These are phyloP conservation scores for Magnusiomyces ingens DNA, from an alignment of 1,139 yeast species.

Conservation along the genomic window DNA sequence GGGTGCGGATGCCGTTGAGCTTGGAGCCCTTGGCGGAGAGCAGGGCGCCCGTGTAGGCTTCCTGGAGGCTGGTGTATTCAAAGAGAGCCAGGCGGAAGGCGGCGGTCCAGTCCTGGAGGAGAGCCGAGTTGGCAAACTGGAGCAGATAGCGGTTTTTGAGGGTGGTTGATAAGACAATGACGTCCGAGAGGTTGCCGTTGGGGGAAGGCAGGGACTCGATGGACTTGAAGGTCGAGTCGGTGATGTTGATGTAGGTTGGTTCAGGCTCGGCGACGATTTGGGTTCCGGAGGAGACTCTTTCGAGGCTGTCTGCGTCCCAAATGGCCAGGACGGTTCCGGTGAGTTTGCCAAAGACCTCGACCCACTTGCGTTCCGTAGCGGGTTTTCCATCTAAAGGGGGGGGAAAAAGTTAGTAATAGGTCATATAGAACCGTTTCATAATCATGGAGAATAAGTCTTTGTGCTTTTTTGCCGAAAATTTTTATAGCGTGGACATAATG, in stretches of 20 bases:
- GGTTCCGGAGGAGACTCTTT: constrained; percentile 35
- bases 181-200: constrained; percentile 61
- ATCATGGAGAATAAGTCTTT: background rate
- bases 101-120: constrained; percentile 57
- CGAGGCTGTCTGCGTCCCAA: constrained; percentile 82
- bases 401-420: constrained; percentile 6
- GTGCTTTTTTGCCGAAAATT: background rate
- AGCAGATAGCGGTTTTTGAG: constrained; percentile 77
- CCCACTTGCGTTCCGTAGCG: constrained; percentile 72
- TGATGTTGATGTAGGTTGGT: constrained; percentile 85
- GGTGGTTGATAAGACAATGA: constrained; percentile 83
- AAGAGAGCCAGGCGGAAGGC: constrained; percentile 73
- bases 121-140: constrained; percentile 50
- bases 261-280: constrained; percentile 29
- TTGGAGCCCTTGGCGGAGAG: constrained; percentile 82
- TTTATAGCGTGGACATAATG: background rate
- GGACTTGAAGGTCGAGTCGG: constrained; percentile 84
- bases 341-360: constrained; percentile 84
- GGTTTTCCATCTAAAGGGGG: constrained; percentile 69
- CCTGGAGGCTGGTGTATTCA: constrained; percentile 78
- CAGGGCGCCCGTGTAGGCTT: constrained; percentile 92
- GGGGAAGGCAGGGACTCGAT: constrained; percentile 56
- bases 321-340: constrained; percentile 87
- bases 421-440: background rate
- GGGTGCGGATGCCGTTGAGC: constrained; percentile 76